Conservation (phyloP, 2,329 filamentous ascomycete species). For the Ophiobolus disseminans region DNA sequence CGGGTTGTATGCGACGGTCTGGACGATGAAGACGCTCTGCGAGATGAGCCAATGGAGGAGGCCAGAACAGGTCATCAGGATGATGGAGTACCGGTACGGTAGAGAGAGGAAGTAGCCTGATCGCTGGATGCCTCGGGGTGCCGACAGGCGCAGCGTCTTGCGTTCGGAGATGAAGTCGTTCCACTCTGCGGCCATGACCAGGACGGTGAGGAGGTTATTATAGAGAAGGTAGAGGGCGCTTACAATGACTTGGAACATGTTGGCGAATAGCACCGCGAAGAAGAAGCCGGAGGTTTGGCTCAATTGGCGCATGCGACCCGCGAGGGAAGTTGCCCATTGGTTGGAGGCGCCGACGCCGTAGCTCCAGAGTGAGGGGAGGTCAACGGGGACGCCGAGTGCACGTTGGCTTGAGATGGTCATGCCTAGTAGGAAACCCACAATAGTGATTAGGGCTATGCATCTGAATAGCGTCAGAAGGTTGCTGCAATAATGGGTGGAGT, state of each 20-base stretch:
- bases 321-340: too few species aligned
- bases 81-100: neutral
- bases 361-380: too few species aligned
- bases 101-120: neutral
- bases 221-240: neutral
- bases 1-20: too few species aligned
- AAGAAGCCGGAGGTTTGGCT: too few species aligned
- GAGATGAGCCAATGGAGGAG: neutral
- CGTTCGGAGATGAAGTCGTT: neutral
- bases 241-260: neutral
- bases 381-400: too few species aligned
- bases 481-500: too few species aligned
- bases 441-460: too few species aligned
- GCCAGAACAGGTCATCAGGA: neutral
- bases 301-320: too few species aligned
- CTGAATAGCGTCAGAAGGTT: too few species aligned
- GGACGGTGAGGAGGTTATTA: neutral
- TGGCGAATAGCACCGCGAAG: neutral
- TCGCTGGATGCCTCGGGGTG: neutral
- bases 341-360: too few species aligned
- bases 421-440: too few species aligned
- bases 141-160: neutral
- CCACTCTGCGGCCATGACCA: neutral
- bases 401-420: too few species aligned
- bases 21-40: neutral